Conservation (phyloP, 1,139 yeast genomes). For the Hanseniaspora sp. region DNA sequence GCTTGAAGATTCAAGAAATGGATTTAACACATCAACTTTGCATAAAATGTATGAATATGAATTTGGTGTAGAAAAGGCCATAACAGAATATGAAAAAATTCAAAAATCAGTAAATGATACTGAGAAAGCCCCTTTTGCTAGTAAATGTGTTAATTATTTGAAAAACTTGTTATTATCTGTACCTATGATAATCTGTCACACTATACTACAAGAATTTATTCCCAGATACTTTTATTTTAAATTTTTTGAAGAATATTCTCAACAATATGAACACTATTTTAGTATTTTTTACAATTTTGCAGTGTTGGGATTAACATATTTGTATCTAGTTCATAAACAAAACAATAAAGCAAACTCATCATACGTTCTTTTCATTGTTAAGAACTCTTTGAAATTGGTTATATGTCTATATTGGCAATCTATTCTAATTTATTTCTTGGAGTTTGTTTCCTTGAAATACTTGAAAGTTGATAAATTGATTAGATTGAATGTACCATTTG, state of each 20-base stretch:
- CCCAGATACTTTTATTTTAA: slow-evolving; percentile 1
- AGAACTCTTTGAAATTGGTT: neutral
- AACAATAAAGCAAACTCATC: neutral
- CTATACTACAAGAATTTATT: neutral
- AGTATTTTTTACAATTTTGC: neutral
- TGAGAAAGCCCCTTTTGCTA: neutral
- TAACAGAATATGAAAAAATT: neutral
- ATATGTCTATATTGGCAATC: neutral
- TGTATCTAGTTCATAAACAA: neutral
- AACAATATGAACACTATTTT: neutral
- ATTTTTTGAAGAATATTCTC: neutral
- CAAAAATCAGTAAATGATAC: neutral
- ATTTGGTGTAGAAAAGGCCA: slow-evolving; percentile 2
- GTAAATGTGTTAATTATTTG: neutral
- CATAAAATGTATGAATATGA: slow-evolving; percentile 13
- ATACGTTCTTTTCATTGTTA: neutral
- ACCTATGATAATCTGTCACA: neutral
- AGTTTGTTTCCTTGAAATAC: neutral
- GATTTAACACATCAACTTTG: neutral
- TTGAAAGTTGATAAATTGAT: neutral
- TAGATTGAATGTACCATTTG: neutral
- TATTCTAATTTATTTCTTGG: neutral
- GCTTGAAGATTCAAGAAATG: neutral
- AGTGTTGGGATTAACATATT: neutral
- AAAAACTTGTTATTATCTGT: neutral